These are phyloP conservation scores for Cladophialophora chaetospira DNA, from an alignment of 2,329 filamentous ascomycete species.

Conservation along the genomic window DNA sequence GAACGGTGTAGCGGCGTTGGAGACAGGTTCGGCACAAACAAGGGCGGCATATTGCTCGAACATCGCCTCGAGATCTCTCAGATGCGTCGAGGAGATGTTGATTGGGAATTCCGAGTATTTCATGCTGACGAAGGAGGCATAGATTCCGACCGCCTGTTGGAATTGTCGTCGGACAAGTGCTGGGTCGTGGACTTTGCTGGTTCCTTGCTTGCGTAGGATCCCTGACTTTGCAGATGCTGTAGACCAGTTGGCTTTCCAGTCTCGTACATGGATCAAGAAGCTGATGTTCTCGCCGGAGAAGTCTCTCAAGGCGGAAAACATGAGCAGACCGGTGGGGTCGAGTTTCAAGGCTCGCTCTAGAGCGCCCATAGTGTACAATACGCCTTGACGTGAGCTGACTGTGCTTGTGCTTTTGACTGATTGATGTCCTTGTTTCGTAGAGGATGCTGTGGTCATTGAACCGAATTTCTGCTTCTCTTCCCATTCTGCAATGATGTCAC, in stretches of 20 bases:
- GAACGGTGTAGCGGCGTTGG: constrained; percentile 45
- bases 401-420: constrained; percentile 43
- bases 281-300: constrained; percentile 73
- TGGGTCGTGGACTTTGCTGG: constrained; percentile 28
- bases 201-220: constrained; percentile 30
- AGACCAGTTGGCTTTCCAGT: constrained; percentile 54
- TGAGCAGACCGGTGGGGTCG: constrained; percentile 62
- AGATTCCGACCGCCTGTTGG: constrained; percentile 62
- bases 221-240: constrained; percentile 12
- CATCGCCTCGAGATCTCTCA: constrained; percentile 56
- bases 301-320: constrained; percentile 66
- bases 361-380: constrained; percentile 61
- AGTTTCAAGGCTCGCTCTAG: constrained; percentile 62
- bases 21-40: constrained; percentile 45
- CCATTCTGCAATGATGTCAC: constrained; percentile 43
- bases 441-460: constrained; percentile 36
- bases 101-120: constrained; percentile 66
- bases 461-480: constrained; percentile 40
- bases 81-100: constrained; percentile 63
- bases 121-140: constrained; percentile 62
- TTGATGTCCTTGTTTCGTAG: constrained; percentile 35
- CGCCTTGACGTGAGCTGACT: constrained; percentile 43
- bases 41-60: constrained; percentile 57
- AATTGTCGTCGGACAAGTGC: constrained; percentile 55
- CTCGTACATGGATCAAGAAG: constrained; percentile 61